Conservation (phyloP, 78 protist genomes). For the Paratrimastix pyriformis region DNA sequence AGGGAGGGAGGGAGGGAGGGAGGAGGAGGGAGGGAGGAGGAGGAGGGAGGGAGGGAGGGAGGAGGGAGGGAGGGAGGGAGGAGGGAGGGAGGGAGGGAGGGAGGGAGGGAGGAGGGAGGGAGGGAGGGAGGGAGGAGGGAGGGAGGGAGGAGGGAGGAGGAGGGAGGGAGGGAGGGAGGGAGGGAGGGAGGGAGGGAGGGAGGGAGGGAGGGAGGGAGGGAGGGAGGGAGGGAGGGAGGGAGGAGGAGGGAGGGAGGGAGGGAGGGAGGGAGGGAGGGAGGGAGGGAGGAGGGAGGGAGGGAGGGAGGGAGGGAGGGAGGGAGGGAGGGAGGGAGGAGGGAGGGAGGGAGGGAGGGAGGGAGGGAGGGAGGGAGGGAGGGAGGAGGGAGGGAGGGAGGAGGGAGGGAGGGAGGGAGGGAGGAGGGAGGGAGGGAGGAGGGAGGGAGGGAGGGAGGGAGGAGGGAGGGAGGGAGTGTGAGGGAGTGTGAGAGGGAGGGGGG, state of each 20-base stretch:
- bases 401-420: neutral
- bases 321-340: conserved; percentile 18
- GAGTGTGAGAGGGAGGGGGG: neutral
- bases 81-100: conserved; percentile 8
- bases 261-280: conserved; percentile 14
- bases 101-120: neutral
- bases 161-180: conserved; percentile 15
- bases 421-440: neutral
- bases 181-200: conserved; percentile 12
- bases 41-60: neutral
- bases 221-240: neutral
- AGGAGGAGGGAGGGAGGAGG: neutral
- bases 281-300: conserved; percentile 10
- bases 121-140: neutral
- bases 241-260: conserved; percentile 12
- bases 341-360: conserved; percentile 6
- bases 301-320: conserved; percentile 16
- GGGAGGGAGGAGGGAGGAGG: neutral
- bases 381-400: neutral
- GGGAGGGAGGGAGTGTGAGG: neutral
- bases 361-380: neutral
- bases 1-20: conserved; percentile 14
- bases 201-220: neutral
- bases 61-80: conserved; percentile 1
- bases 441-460: neutral